Evolutionary conservation across 805 yeast species (phyloP), one percentile per base, ranked within the genome.

Genomic region (Wickerhamiella siamensis): DNA sequence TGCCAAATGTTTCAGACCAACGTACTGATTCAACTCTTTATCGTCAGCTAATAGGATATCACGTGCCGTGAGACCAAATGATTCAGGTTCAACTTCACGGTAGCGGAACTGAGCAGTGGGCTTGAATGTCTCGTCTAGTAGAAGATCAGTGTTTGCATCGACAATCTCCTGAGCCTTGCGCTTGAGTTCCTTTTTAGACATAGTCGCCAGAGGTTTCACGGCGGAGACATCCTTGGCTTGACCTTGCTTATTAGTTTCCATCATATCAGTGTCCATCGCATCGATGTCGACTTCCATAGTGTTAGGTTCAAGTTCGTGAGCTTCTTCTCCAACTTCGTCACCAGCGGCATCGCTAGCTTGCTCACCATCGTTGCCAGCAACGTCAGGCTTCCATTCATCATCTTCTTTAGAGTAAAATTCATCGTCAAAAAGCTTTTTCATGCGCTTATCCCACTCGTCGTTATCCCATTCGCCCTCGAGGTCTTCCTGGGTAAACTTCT

Each of bases 21-120:
- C 78, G 54, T 70, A 86, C 43, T 77, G 79, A 61, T 91, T 91
- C 60, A 91, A 68, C 38, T 79, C 81, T 46, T 71, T 69, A 58
- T 91, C 98, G 55, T 83, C 88, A 12, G 98, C 98, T 44, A 83
- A 64, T 41, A 91, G 66, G 38, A 91, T 91, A 53, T 91, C 98
- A 47, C 91, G 70, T 0, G 91, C 72, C 0, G 82, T 69, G 38
- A 91, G 68, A 10, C 97, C 97, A 63, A 74, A 91, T 8, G 86
- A 65, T 54, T 91, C 97, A 6, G 98, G 96, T 1, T 95, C 86
- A 3, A 91, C 97, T 52, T 86, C 94, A 53, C 96, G 74, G 58
- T 91, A 91, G 52, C 76, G 77, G 70, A 91, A 88, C 14, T 70
- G 70, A 2, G 66, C 67, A 4, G 59, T 69, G 34, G 60, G 60